Evolutionary conservation across 306 rosid species (phyloP), one percentile per base, ranked within the genome.

Genomic region (Acacia confusa): DNA sequence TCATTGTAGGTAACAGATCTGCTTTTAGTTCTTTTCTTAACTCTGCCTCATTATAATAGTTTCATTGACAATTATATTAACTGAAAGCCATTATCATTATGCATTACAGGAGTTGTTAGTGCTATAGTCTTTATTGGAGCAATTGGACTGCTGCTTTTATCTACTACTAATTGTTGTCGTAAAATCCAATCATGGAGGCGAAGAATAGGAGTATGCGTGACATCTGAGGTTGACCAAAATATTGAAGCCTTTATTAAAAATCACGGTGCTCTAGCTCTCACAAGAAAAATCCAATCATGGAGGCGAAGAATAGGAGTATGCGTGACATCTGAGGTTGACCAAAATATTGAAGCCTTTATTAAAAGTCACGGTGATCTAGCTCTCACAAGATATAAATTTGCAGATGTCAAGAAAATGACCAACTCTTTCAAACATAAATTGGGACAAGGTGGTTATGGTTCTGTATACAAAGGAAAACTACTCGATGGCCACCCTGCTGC

Each of bases 391-490:
- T 87, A 83, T 58, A 81, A 60, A 6, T 89, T 40, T 30, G 77
- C 77, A 0, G 89, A 79, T 8, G 17, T 89, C 32, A 84, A 79
- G 72, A 83, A 83, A 70, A 79, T 89, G 72, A 87, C 88, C 63
- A 65, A 82, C 19, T 89, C 83, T 40, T 87, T 87, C 38, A 44
- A 70, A 48, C 65, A 74, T 17, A 87, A 85, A 60, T 45, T 87
- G 13, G 90, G 90, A 15, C 55, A 79, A 79, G 92, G 91, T 12
- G 89, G 92, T 41, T 89, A 65, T 53, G 89, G 89, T 44, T 38
- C 36, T 12, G 66, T 60, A 60, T 60, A 60, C 34, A 60, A 60
- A 25, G 34, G 66, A 25, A 12, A 60, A 24, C 34, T 60, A 12
- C 8, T 25, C 66, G 24, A 60, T 12, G 66, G 66, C 52, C 83